A percentile compares a stretch with the other conserved stretches of the same genome.
Evolutionary conservation across 345 rosid species (phyloP).

Genomic region (Pugionium dolabratum): DNA sequence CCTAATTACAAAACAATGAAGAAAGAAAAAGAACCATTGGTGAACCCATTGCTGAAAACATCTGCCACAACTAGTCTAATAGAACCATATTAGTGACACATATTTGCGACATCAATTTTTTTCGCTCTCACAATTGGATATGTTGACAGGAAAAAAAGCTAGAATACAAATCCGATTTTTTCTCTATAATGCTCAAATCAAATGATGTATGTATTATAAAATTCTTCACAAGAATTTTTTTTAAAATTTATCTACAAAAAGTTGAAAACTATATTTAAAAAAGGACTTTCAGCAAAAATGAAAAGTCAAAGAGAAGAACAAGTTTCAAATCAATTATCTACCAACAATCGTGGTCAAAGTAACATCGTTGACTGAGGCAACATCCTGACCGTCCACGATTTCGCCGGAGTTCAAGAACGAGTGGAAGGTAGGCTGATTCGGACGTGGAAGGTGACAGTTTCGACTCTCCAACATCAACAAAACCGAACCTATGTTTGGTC

Average conservation of each 20-base stretch:
- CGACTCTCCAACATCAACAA: conserved; percentile 48
- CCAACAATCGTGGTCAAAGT: conserved; percentile 56
- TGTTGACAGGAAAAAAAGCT: too few species aligned
- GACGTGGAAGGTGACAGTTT: conserved; percentile 41
- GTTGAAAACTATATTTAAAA: conserved; percentile 3
- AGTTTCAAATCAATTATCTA: conserved; percentile 25
- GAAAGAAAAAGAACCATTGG: too few species aligned
- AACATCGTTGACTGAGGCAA: conserved; percentile 54
- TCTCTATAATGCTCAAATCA: neutral
- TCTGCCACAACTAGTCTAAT: too few species aligned
- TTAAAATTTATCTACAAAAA: neutral
- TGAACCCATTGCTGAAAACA: too few species aligned
- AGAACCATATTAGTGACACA: too few species aligned
- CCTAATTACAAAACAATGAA: too few species aligned
- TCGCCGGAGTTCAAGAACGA: conserved; percentile 42
- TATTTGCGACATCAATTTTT: too few species aligned
- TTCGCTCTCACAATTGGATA: too few species aligned
- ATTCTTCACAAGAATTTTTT: neutral
- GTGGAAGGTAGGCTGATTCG: conserved; percentile 48
- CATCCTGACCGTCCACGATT: conserved; percentile 47
- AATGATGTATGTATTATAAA: neutral
- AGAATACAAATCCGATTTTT: neutral
- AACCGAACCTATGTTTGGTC: conserved; percentile 53
- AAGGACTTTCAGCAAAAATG: neutral
- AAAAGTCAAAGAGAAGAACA: conserved; percentile 17